Base-by-base conservation (phyloP, 768 basidiomycete genomes). In the Epithele typhae region DNA sequence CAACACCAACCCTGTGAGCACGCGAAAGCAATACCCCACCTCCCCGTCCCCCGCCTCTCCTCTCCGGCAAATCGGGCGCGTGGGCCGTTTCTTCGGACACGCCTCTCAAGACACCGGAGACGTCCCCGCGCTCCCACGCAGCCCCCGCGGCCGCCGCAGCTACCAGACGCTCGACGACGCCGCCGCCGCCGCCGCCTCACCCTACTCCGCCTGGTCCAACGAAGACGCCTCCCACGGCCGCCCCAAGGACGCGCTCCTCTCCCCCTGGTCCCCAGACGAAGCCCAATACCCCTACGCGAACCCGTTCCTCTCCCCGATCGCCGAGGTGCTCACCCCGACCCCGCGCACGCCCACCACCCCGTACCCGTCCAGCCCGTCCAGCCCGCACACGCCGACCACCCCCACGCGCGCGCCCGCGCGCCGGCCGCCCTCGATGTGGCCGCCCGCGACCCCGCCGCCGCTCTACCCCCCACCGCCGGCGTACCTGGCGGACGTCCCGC, bases 201-300 rank as follows among this genome's bases (percentile, higher is more conserved):
- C 35, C 5, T 57, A 43, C 45, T 33, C 47, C 3, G 32, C 35
- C 11, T 47, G 40, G 43, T 40, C 45, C 3, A 43, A 49, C 38
- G 43, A 45, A 25, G 44, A 45, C 24, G 8, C 15, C 6, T 9
- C 18, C 5, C 51, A 48, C 15, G 40, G 44, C 25, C 40, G 37
- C n/a, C 59, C 59, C 3, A 14, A 25, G 14, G 44, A 47, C n/a
- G 58, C 58, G 3, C n/a, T 58, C 21, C 39, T 61, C 19, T 59
- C 60, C 8, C 60, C 60, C 1, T 59, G 57, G 59, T 62, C 57
- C 3, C 55, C 55, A 14, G 40, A 44, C 34, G 60, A 62, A 40
- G 49, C 56, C 45, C 40, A 52, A 8, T 57, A 42, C 23, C 56
- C 53, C 6, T 52, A 50, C 25, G 37, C 50, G 7, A 22, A 53